These are phyloP conservation scores for Aegilops bicornis DNA, from an alignment of 176 grass and related monocot species.

Conservation along the genomic window DNA sequence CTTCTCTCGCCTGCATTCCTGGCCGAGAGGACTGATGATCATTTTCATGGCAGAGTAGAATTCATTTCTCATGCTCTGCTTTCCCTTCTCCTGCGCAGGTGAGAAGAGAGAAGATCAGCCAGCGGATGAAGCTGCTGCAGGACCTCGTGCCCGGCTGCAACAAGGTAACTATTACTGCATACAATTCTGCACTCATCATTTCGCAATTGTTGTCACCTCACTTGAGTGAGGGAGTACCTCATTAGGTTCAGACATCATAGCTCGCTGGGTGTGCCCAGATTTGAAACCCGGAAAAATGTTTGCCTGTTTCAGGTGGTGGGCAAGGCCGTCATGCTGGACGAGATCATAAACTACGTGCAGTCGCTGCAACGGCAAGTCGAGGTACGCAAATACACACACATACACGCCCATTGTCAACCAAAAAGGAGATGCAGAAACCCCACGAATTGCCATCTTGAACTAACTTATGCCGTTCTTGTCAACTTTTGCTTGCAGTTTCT, in stretches of 20 bases:
- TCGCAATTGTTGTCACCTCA: neutral
- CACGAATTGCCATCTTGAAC: conserved; percentile 41
- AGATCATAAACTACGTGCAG: conserved; percentile 99
- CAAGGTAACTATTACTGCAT: conserved; percentile 50
- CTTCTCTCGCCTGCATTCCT: neutral
- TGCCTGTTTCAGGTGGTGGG: conserved; percentile 81
- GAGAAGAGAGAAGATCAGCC: conserved; percentile 99
- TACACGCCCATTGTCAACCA: neutral
- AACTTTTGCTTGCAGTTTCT: conserved; percentile 80
- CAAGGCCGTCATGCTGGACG: conserved; percentile 99
- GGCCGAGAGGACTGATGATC: neutral
- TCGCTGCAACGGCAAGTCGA: conserved; percentile 99
- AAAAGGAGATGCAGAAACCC: conserved; percentile 20
- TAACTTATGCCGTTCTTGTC: conserved; percentile 12
- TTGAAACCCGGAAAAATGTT: conserved; percentile 43
- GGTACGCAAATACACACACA: conserved; percentile 35
- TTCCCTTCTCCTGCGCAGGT: conserved; percentile 39
- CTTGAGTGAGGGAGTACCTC: too few relatives aligned
- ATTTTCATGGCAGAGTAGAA: neutral
- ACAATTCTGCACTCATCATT: neutral
- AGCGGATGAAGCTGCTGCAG: conserved; percentile 96
- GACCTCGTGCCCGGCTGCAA: conserved; percentile 98
- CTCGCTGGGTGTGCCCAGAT: conserved; percentile 26
- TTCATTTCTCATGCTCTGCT: neutral
- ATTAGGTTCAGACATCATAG: neutral